Evolutionary conservation across 2,329 filamentous ascomycete species (phyloP).

Genomic region (Fonsecaea erecta): DNA sequence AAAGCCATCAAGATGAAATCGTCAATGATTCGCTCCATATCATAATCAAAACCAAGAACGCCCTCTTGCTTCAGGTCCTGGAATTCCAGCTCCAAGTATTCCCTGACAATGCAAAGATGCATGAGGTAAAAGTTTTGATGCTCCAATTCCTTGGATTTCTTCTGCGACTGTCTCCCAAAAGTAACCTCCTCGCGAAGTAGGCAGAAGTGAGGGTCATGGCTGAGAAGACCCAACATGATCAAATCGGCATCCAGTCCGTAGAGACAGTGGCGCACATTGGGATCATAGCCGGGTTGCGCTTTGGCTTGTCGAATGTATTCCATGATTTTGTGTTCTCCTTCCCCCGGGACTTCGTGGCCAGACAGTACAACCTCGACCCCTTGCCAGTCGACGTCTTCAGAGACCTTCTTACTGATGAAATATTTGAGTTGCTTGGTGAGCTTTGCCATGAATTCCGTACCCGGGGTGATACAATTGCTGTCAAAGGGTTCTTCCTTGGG

Average conservation of each 20-base stretch:
- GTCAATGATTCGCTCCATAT: conserved; percentile 95
- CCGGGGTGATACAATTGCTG: conserved; percentile 98
- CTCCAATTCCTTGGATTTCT: conserved; percentile 93
- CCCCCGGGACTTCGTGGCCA: conserved; percentile 95
- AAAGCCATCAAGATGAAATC: conserved; percentile 99
- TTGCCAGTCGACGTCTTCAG: conserved; percentile 97
- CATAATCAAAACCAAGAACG: conserved; percentile 75
- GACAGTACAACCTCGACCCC: conserved; percentile 94
- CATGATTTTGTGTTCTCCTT: conserved; percentile 99
- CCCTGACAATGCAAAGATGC: conserved; percentile 95
- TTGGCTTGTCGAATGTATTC: conserved; percentile 98
- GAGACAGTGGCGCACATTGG: conserved; percentile 92
- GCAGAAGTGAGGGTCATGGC: conserved; percentile 98
- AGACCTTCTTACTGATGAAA: conserved; percentile 98
- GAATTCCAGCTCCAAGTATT: conserved; percentile 96
- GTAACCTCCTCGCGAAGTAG: conserved; percentile 96
- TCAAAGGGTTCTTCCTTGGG: conserved; percentile 96
- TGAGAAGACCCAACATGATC: conserved; percentile 97
- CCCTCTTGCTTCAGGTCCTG: conserved; percentile 82
- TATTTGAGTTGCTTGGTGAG: conserved; percentile 93
- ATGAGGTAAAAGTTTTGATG: conserved; percentile 98
- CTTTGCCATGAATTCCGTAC: conserved; percentile 96
- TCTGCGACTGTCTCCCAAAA: conserved; percentile 84
- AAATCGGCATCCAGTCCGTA: conserved; percentile 97
- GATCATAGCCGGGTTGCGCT: conserved; percentile 88